phyloP scores from a whole-genome alignment of 2,329 filamentous ascomycete genomes.

The Byssochlamys sp. region DNA sequence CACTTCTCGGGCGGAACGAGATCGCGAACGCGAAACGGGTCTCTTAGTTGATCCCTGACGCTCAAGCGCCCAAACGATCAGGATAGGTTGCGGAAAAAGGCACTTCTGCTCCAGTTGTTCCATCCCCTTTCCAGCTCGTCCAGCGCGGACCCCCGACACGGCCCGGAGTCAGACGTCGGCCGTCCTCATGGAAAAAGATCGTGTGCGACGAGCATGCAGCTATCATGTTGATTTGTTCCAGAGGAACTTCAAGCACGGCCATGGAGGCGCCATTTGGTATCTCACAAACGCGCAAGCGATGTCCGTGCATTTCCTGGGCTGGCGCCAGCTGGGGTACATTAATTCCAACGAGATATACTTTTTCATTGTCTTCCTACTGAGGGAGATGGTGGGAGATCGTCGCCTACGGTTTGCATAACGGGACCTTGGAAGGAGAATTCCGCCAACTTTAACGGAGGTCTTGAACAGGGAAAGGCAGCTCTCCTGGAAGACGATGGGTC shows the following conservation, averaged over 20 bases:
- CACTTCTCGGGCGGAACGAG: conserved; percentile 8
- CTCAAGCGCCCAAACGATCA: not conserved
- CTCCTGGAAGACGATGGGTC: conserved; percentile 6
- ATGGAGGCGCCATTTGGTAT: not conserved
- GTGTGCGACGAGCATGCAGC: not conserved
- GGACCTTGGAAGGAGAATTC: not conserved
- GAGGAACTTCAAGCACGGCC: not conserved
- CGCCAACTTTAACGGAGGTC: not conserved
- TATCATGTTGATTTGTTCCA: not conserved
- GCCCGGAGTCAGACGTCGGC: not conserved
- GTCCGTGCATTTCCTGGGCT: not conserved
- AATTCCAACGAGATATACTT: not conserved
- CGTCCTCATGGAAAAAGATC: not conserved
- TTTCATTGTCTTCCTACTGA: not conserved
- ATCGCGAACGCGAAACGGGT: conserved; percentile 3
- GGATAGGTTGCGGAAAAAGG: not conserved
- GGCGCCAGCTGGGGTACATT: not conserved
- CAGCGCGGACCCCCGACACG: not conserved
- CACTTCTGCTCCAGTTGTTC: not conserved
- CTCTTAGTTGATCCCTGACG: conserved; percentile 1
- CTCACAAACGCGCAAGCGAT: not conserved
- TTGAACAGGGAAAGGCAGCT: conserved; percentile 11
- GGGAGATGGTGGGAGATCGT: not conserved
- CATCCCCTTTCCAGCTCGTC: not conserved
- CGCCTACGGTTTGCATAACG: not conserved